Evolutionary conservation across 805 yeast genomes (phyloP), one percentile per base, ranked within the genome.

Genomic region (Candida qinlingensis): DNA sequence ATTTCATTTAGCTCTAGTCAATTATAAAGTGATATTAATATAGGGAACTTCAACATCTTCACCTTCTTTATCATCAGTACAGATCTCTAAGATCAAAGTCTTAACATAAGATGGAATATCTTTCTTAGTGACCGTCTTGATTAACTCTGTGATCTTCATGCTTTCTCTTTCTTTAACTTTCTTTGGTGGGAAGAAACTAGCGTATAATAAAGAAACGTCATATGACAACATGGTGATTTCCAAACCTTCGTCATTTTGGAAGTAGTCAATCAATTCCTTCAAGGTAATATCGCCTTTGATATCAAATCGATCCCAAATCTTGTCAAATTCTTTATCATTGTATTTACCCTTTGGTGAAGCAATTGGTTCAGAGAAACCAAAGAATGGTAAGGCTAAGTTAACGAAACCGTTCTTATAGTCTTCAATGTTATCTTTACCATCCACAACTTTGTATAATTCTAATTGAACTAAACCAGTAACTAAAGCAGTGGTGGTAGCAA

Each of bases 401-500:
- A 89, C 78, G 60, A 90, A 91, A 4, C 99, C 97, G 66, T 94
- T 92, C 72, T 88, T 91, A 71, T 83, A 91, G 55, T 83, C 82
- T 65, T 91, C 97, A 57, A 92, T 77, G 56, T 83, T 82, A 37
- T 74, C 77, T 62, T 84, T 81, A 12, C 78, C 77, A 61, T 85
- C 95, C 41, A 81, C 87, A 54, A 94, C 92, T 73, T 94, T 94
- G 74, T 87, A 87, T 49, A 92, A 74, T 70, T 94, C 99, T 56
- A 94, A 72, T 61, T 95, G 87, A 27, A 90, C 95, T 61, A 94
- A 75, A 42, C 99, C 99, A 6, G 99, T 88, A 26, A 94, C 99
- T 57, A 91, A 73, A 8, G 97, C 96, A n/a, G 99, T 94, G 1
- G 99, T 94, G 3, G 99, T 94, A 36, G 99, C 99, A 73, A 94